Percentiles rank a stretch among this genome's conserved stretches.
These are phyloP conservation scores for Penicillium samsonianum DNA, from an alignment of 495 filamentous ascomycete species.

Conservation along the genomic window DNA sequence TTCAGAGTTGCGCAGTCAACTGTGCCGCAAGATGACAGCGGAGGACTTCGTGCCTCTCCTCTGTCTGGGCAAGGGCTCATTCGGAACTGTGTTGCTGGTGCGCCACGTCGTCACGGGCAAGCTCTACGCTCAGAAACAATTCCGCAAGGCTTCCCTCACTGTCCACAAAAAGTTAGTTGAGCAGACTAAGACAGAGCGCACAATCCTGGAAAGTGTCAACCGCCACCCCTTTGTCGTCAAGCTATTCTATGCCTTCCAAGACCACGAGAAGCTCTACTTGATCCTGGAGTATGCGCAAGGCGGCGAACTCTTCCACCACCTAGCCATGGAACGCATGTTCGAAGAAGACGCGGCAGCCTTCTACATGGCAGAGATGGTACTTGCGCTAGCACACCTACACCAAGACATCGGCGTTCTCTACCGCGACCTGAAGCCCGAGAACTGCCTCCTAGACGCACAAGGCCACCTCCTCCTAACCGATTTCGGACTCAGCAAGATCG, in stretches of 20 bases:
- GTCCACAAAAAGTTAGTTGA: constrained; percentile 92
- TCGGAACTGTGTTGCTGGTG: constrained; percentile 89
- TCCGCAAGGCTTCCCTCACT: constrained; percentile 89
- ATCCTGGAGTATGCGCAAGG: constrained; percentile 99
- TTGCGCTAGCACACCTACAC: constrained; percentile 92
- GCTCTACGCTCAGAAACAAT: constrained; percentile 96
- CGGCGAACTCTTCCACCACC: constrained; percentile 89
- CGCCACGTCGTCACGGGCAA: constrained; percentile 84
- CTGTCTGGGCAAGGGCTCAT: constrained; percentile 96
- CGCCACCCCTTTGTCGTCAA: constrained; percentile 97
- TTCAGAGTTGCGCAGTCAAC: constrained; percentile 39
- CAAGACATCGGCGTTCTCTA: constrained; percentile 90
- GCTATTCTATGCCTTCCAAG: constrained; percentile 96
- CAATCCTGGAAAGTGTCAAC: constrained; percentile 91
- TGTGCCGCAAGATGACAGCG: constrained; percentile 82
- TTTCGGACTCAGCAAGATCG: constrained; percentile 94
- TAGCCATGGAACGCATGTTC: constrained; percentile 90
- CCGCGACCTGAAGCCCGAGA: constrained; percentile 96
- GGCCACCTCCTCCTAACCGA: constrained; percentile 95
- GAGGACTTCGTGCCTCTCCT: constrained; percentile 88
- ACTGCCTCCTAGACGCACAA: constrained; percentile 88
- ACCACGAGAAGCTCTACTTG: constrained; percentile 94
- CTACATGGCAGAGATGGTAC: constrained; percentile 97
- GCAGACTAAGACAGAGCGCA: constrained; percentile 95
- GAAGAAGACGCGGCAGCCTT: constrained; percentile 83